Evolutionary conservation across 179 eudicot genomes (phyloP).

Genomic region (Spergularia azorica): DNA sequence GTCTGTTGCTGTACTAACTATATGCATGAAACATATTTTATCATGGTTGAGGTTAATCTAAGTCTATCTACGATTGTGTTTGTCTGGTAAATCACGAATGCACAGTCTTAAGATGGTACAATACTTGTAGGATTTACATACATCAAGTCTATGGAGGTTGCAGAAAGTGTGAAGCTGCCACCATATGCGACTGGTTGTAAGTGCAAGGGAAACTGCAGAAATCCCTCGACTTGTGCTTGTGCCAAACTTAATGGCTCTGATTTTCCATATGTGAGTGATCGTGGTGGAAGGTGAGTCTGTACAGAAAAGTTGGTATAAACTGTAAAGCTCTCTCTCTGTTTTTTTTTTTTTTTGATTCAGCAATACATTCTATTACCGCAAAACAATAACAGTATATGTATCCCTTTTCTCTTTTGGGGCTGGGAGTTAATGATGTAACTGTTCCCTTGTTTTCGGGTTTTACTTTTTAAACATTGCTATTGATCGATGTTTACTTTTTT

Average conservation of each 20-base stretch:
- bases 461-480: neutral
- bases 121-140: constrained; percentile 36
- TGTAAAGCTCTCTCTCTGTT: no score
- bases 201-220: constrained; percentile 42
- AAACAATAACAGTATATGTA: no score
- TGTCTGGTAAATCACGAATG: neutral
- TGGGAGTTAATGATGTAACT: neutral
- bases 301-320: no score
- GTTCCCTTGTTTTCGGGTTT: neutral
- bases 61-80: neutral
- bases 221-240: constrained; percentile 49
- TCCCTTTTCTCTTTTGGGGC: neutral
- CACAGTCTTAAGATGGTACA: neutral
- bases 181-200: constrained; percentile 35
- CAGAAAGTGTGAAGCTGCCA: constrained; percentile 36
- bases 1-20: no score
- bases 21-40: no score
- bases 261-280: constrained; percentile 46
- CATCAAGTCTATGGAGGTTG: constrained; percentile 30
- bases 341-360: no score
- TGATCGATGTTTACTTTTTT: neutral
- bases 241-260: constrained; percentile 50
- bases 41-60: no score
- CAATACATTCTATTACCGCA: no score
- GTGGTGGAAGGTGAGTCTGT: constrained; percentile 51